Conservation (phyloP, 176 grass and related monocot species). For the Puya raimondii region DNA sequence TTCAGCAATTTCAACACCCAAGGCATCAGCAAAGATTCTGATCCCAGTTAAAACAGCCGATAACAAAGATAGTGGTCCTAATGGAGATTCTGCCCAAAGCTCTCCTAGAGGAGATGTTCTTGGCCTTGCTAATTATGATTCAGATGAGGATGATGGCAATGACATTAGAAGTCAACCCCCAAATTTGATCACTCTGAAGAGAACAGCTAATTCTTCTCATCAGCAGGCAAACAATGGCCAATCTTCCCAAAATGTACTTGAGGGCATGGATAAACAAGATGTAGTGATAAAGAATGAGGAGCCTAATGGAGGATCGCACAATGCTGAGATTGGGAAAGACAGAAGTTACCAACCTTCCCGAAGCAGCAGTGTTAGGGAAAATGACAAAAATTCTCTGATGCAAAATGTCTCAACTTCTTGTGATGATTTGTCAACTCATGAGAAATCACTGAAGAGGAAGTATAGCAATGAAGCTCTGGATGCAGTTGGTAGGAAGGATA, state of each 20-base stretch:
- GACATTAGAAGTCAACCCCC: constrained; percentile 22
- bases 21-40: constrained; percentile 33
- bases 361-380: background rate
- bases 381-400: constrained; percentile 6
- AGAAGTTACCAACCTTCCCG: background rate
- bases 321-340: background rate
- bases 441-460: constrained; percentile 2
- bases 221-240: constrained; percentile 25
- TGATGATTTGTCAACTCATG: constrained; percentile 12
- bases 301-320: background rate
- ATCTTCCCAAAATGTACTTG: constrained; percentile 18
- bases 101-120: constrained; percentile 64
- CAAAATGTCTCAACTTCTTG: constrained; percentile 15
- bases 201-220: constrained; percentile 23
- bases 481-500: constrained; percentile 11
- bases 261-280: constrained; percentile 15
- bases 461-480: constrained; percentile 17
- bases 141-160: constrained; percentile 54
- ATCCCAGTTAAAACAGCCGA: constrained; percentile 29
- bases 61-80: constrained; percentile 17
- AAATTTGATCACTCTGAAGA: constrained; percentile 22
- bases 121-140: constrained; percentile 91
- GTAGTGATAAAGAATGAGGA: constrained; percentile 7
- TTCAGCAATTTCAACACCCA: constrained; percentile 34
- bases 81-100: constrained; percentile 22